Evolutionary conservation across 1,284 basidiomycete genomes (phyloP).

Genomic region (Apiotrichum mycotoxinovorans): DNA sequence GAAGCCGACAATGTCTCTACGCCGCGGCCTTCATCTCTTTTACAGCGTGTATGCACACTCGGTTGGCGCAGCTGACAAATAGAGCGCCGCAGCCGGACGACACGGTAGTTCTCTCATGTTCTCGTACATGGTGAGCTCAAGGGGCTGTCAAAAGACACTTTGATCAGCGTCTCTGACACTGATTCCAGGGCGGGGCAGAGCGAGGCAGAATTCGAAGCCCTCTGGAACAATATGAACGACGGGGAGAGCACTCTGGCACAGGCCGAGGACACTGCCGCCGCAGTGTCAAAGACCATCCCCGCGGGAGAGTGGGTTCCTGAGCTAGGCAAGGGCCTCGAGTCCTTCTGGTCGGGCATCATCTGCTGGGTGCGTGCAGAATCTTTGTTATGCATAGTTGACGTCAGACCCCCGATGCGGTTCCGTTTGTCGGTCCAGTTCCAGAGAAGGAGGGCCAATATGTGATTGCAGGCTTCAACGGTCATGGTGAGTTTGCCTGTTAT

Average conservation of each 20-base stretch:
- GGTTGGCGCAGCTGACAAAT: background rate
- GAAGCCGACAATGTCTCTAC: slow-evolving; percentile 3
- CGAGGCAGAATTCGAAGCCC: background rate
- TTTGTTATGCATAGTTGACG: no score
- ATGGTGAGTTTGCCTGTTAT: slow-evolving; percentile 26
- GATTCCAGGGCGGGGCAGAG: slow-evolving; percentile 15
- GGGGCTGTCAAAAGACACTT: no score
- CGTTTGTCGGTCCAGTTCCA: slow-evolving; percentile 34
- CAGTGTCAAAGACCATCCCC: background rate
- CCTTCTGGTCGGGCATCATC: slow-evolving; percentile 32
- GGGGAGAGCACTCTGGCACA: slow-evolving; percentile 6
- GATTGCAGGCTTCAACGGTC: slow-evolving; percentile 32
- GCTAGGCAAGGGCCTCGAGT: slow-evolving; percentile 6
- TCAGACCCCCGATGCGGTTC: slow-evolving; percentile 27
- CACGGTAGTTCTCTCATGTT: slow-evolving; percentile 5
- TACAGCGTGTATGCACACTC: slow-evolving; percentile 15
- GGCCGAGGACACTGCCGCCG: background rate
- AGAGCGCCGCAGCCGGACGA: slow-evolving; percentile 5
- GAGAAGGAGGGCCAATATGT: slow-evolving; percentile 33
- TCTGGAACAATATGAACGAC: slow-evolving; percentile 7
- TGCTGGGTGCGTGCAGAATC: slow-evolving; percentile 4
- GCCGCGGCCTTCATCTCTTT: slow-evolving; percentile 20
- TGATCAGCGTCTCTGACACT: slow-evolving; percentile 12
- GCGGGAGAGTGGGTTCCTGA: background rate
- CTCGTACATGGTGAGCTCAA: slow-evolving; percentile 7